A percentile compares a stretch with the other conserved stretches of the same genome.
These are phyloP conservation scores for Cystofilobasidium capitatum DNA, from an alignment of 768 basidiomycete species.

Conservation along the genomic window DNA sequence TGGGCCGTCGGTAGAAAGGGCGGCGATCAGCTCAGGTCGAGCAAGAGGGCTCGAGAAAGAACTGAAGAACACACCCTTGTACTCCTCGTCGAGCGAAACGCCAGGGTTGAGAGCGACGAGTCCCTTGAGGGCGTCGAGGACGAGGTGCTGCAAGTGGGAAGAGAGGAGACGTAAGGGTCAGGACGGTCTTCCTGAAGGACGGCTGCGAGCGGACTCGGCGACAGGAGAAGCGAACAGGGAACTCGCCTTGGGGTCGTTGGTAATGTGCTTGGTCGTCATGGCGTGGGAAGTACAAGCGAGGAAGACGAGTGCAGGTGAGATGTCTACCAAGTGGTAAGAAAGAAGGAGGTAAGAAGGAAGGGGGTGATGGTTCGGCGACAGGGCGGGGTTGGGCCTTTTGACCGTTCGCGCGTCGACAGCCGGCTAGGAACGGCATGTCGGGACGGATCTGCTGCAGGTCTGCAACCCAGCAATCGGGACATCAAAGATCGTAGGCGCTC, in stretches of 20 bases:
- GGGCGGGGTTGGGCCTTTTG: too few relatives aligned
- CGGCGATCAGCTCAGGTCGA: not conserved
- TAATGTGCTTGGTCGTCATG: not conserved
- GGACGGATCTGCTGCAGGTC: too few relatives aligned
- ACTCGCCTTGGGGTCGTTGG: not conserved
- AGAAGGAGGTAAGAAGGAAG: not conserved
- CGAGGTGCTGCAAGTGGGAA: too few relatives aligned
- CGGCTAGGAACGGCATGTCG: too few relatives aligned
- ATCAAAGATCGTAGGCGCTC: too few relatives aligned
- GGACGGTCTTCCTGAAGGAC: too few relatives aligned
- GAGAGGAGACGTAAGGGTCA: too few relatives aligned
- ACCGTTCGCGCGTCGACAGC: not conserved
- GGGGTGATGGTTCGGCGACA: not conserved
- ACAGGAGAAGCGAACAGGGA: not conserved
- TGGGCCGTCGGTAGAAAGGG: not conserved
- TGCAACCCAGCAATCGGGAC: too few relatives aligned
- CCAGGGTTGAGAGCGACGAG: constrained; percentile 56
- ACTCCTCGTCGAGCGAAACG: constrained; percentile 56
- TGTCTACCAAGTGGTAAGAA: not conserved
- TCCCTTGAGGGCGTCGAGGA: constrained; percentile 67
- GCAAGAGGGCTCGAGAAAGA: not conserved
- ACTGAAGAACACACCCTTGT: constrained; percentile 52
- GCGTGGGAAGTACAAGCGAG: not conserved
- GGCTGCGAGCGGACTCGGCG: too few relatives aligned
- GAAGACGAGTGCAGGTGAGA: not conserved